Evolutionary conservation across 2,329 filamentous ascomycete species (phyloP).

Genomic region (Ascochyta pisi): DNA sequence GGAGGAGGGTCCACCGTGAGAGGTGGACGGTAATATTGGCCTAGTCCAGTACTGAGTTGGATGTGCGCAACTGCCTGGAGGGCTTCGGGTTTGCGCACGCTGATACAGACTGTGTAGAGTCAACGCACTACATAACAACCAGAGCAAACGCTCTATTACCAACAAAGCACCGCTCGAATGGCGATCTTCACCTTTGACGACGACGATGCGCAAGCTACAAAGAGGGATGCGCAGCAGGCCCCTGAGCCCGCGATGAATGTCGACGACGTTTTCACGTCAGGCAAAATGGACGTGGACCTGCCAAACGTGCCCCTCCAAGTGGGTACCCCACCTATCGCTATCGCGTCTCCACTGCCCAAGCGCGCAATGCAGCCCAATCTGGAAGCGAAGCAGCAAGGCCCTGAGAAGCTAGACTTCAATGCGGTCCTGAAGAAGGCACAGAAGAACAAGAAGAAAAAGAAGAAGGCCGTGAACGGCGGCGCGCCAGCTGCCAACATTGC

Average conservation of each 20-base stretch:
- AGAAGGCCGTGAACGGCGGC: slow-evolving; percentile 38
- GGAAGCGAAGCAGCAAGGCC: slow-evolving; percentile 33
- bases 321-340: slow-evolving; percentile 48
- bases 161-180: slow-evolving; percentile 29
- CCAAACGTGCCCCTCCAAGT: slow-evolving; percentile 30
- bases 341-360: slow-evolving; percentile 42
- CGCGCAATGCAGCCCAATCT: slow-evolving; percentile 31
- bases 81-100: slow-evolving; percentile 23
- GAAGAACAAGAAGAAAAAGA: slow-evolving; percentile 50
- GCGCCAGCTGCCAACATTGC: slow-evolving; percentile 47
- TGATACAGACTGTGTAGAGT: slow-evolving; percentile 36
- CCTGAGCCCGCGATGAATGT: slow-evolving; percentile 14
- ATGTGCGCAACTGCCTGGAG: slow-evolving; percentile 31
- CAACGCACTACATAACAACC: slow-evolving; percentile 18
- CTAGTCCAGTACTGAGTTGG: slow-evolving; percentile 26
- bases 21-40: slow-evolving; percentile 59
- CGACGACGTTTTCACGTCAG: slow-evolving; percentile 28
- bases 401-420: slow-evolving; percentile 49
- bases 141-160: slow-evolving; percentile 17
- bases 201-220: slow-evolving; percentile 38
- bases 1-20: slow-evolving; percentile 60
- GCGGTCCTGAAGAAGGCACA: slow-evolving; percentile 47
- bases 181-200: slow-evolving; percentile 46
- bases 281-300: slow-evolving; percentile 36
- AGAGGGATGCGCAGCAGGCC: slow-evolving; percentile 19